Evolutionary conservation across 768 basidiomycete genomes (phyloP).

Genomic region (Hericium coralloides): DNA sequence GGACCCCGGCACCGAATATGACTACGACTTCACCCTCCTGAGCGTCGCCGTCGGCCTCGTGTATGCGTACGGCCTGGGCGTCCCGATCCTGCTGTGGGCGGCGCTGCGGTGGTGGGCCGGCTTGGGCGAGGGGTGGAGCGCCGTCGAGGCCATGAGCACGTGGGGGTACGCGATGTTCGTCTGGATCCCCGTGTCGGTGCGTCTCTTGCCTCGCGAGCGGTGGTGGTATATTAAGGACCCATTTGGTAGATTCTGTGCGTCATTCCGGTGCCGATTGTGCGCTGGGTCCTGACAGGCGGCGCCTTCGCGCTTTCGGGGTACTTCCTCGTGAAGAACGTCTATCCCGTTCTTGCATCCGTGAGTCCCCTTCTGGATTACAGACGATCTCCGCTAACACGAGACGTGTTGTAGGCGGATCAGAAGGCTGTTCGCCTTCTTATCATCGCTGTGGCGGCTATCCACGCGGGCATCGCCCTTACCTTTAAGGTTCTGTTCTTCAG

Average conservation of each 20-base stretch:
- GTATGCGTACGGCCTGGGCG: constrained; percentile 77
- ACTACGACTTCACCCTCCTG: constrained; percentile 82
- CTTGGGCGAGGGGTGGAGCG: constrained; percentile 64
- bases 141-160: constrained; percentile 72
- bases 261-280: constrained; percentile 71
- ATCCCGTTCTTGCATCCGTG: constrained; percentile 82
- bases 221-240: not conserved
- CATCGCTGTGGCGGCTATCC: constrained; percentile 62
- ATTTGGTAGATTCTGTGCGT: constrained; percentile 65
- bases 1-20: constrained; percentile 58
- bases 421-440: constrained; percentile 81
- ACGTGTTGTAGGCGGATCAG: constrained; percentile 58
- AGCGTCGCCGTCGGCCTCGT: constrained; percentile 77
- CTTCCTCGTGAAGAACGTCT: constrained; percentile 79
- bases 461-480: constrained; percentile 71
- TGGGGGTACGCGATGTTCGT: constrained; percentile 81
- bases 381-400: not conserved
- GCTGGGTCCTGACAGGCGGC: constrained; percentile 70
- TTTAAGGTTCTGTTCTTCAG: constrained; percentile 78
- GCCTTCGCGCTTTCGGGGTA: constrained; percentile 79
- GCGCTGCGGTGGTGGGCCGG: constrained; percentile 80
- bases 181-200: constrained; percentile 82
- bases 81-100: constrained; percentile 81
- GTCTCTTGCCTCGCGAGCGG: constrained; percentile 17
- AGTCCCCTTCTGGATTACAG: constrained; percentile 20